Conservation (phyloP, 1,139 yeast species). For the Sugiyamaella grinbergsii region DNA sequence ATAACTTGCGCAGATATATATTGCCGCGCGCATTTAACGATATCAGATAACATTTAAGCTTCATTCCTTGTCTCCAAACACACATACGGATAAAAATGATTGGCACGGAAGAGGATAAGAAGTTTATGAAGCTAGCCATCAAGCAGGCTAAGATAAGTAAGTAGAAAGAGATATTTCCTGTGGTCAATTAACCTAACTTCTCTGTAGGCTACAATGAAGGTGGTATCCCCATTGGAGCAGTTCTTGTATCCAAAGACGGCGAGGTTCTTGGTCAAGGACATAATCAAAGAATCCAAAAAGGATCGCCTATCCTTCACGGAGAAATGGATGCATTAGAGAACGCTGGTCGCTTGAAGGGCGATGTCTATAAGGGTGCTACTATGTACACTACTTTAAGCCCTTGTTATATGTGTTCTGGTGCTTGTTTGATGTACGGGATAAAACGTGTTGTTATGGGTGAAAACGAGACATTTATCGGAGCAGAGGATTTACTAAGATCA, state of each 20-base stretch:
- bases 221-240: constrained; percentile 92
- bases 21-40: too few relatives aligned
- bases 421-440: constrained; percentile 83
- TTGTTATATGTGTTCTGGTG: constrained; percentile 94
- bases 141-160: constrained; percentile 41
- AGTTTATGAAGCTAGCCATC: constrained; percentile 40
- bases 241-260: constrained; percentile 72
- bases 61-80: too few relatives aligned
- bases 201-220: constrained; percentile 65
- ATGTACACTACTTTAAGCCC: constrained; percentile 93
- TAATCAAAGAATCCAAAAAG: constrained; percentile 81
- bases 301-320: constrained; percentile 78
- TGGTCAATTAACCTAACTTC: constrained; percentile 10
- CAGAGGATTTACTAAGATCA: constrained; percentile 65
- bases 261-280: constrained; percentile 83
- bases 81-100: constrained; percentile 2
- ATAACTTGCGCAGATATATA: background rate
- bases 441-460: constrained; percentile 88
- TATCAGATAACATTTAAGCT: too few relatives aligned
- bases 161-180: constrained; percentile 14
- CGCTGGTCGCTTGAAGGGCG: constrained; percentile 78
- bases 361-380: constrained; percentile 56
- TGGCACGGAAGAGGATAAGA: constrained; percentile 26
- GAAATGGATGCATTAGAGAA: constrained; percentile 87
- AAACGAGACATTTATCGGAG: constrained; percentile 74